Base-by-base conservation (phyloP, 108 stramenopile genomes). In the Conticribra weissflogii region DNA sequence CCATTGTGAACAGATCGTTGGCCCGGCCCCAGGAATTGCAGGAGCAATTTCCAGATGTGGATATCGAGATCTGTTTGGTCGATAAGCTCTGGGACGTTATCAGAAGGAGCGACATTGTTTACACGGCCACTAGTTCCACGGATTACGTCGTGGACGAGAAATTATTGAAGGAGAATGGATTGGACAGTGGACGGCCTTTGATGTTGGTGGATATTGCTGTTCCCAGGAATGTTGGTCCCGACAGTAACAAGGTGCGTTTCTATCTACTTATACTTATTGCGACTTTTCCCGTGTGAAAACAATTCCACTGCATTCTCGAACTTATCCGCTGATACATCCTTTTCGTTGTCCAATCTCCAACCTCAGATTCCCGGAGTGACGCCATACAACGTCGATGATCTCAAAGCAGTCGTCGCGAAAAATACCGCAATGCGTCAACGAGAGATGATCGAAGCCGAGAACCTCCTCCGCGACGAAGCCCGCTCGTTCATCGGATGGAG, bases 141-240 rank as follows among this genome's bases (percentile, higher is more conserved):
- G 94, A 92, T 18, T 94, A 94, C 71, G 82, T 98, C 41, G 79
- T 98, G 50, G 91, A 90, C 63, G 78, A 87, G 64, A 68, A 78
- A 45, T 79, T 85, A 52, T 82, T 97, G 72, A 82, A 94, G 68
- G 85, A 79, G 50, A 92, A 96, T 74, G 94, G 91, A 3, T 47
- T 85, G 5, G 86, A 82, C 25, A 76, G 86, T 27, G 89, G 89
- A 66, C 71, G 89, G 46, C 92, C 86, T 0, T 61, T 97, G 57
- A 97, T 98, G 95, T 78, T 99, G 54, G 97, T 98, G 3, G 98
- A 99, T 74, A 99, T 99, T 75, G 87, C 96, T n/a, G 98, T 99
- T 18, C 98, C 98, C 25, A 85, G 98, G 63, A 99, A 99, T 71
- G 93, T 99, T 64, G 96, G 93, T 28, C 81, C 88, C 24, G 90